Base-by-base conservation (phyloP, 78 protist species). In the Guillardia theta region DNA sequence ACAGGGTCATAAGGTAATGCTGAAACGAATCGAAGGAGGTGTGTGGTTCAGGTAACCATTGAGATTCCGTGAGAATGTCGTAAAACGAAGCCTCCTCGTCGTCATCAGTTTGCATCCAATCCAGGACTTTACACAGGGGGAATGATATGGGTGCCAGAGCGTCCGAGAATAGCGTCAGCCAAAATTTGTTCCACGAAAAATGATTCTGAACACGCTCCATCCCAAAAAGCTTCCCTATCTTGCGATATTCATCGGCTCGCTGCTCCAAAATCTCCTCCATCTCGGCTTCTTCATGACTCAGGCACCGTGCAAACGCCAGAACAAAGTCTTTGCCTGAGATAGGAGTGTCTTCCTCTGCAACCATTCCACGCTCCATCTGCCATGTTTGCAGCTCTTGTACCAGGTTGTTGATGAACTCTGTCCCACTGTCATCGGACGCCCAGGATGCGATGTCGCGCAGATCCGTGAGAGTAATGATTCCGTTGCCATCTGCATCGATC, bases 251-350 rank as follows among this genome's bases (percentile, higher is more conserved):
- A 36, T 22, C 83, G 36, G 83, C 83, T 3, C 83, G 83, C 83
- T 18, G 6, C 83, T 70, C 83, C 45, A 70, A 43, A 24, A 70
- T 70, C 83, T 70, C 83, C 83, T 70, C 83, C 36, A 70, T 70
- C 83, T 12, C 22, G 46, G 36, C 83, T 43, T 22, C 36, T 24
- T 33, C 45, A 24, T 43, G 15, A 22, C 22, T 12, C 8, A 70
- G 83, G 41, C 83, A 70, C 45, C 83, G 83, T 43, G 83, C 83
- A 6, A 70, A 70, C 45, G 83, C 83, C 83, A 70, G 83, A 36
- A 33, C 21, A 6, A 70, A 70, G 83, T 70, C 83, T 43, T 70
- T 70, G 33, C 10, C 83, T 24, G 36, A 4, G 21, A 4, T 24
- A 1, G 39, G 70, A 1, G 70, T 6, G 70, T 58, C 70, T 27